Conservation (phyloP, 2,329 filamentous ascomycete genomes). For the Elsinoe necatrix region DNA sequence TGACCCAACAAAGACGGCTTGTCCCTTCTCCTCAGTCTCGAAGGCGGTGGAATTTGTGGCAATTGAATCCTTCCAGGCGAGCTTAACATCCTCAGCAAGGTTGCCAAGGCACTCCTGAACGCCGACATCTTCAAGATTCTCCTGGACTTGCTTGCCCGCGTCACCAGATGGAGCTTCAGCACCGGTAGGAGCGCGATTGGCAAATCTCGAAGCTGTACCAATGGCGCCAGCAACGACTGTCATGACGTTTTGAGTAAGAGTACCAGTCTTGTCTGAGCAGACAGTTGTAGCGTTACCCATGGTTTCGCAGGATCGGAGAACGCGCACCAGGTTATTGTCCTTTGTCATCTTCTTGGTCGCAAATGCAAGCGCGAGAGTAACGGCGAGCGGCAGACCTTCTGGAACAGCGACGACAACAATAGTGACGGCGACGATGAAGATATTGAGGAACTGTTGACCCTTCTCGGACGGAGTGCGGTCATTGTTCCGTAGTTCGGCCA, state of each 20-base stretch:
- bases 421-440: slow-evolving; percentile 57
- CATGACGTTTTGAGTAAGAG: slow-evolving; percentile 67
- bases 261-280: slow-evolving; percentile 73
- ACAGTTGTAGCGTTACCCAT: slow-evolving; percentile 68
- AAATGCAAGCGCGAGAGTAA: slow-evolving; percentile 60
- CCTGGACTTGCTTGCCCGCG: slow-evolving; percentile 27
- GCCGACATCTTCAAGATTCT: slow-evolving; percentile 41
- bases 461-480: slow-evolving; percentile 56
- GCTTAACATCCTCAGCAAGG: slow-evolving; percentile 46
- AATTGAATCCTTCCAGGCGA: slow-evolving; percentile 54
- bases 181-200: slow-evolving; percentile 30
- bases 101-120: slow-evolving; percentile 47
- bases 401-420: slow-evolving; percentile 63
- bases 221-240: slow-evolving; percentile 65
- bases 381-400: slow-evolving; percentile 57
- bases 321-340: slow-evolving; percentile 62
- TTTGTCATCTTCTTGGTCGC: slow-evolving; percentile 60
- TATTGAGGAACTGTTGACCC: slow-evolving; percentile 60
- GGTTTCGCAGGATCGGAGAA: slow-evolving; percentile 59
- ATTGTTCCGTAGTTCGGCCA: slow-evolving; percentile 55
- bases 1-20: slow-evolving; percentile 58
- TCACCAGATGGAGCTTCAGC: slow-evolving; percentile 23
- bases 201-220: slow-evolving; percentile 51
- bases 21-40: slow-evolving; percentile 54
- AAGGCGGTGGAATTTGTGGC: slow-evolving; percentile 63